Base-by-base conservation (phyloP, 352 stramenopile genomes). In the Phytophthora capsici region DNA sequence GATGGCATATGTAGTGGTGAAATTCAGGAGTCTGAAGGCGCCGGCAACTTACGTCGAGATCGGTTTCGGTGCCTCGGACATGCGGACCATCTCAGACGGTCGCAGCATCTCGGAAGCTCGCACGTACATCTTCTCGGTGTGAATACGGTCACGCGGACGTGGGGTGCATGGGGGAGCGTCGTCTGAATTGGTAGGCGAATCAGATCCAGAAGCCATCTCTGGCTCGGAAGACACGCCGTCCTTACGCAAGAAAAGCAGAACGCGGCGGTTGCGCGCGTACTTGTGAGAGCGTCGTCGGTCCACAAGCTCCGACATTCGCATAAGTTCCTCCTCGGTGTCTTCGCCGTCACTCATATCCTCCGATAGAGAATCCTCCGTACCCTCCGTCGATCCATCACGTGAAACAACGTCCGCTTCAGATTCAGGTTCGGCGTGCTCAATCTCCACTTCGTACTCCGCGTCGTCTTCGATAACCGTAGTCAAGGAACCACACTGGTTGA, bases 381-480 rank as follows among this genome's bases (percentile, higher is more conserved):
- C 65, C 13, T 80, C 73, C 7, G 69, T 82, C 2, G 74, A 85
- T 58, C 75, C 73, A 17, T 79, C 66, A 14, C 54, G 73, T 43
- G 63, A 71, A 16, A 62, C 45, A 38, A 77, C 59, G 7, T 77
- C 76, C 16, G 57, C 67, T 23, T 82, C 76, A 57, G 63, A 53
- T 50, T 86, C 69, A 6, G 68, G 75, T n/a, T 85, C 70, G 25
- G 64, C 69, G 0, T 68, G 57, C 3, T 70, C 54, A 8, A 73
- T 50, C 4, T 81, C 69, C 16, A 65, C 61, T 32, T 80, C 66
- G 37, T 76, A 74, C 55, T 87, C 82, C 22, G 44, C 63, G 16
- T 83, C 75, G 32, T 88, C 78, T 49, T 92, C 84, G 5, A 90
- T 7, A 30, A 92, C 82, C 0, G 84, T 90, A 5, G 80, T 77